Base-by-base conservation (phyloP, 2,329 filamentous ascomycete genomes). In the Xylaria sp. region DNA sequence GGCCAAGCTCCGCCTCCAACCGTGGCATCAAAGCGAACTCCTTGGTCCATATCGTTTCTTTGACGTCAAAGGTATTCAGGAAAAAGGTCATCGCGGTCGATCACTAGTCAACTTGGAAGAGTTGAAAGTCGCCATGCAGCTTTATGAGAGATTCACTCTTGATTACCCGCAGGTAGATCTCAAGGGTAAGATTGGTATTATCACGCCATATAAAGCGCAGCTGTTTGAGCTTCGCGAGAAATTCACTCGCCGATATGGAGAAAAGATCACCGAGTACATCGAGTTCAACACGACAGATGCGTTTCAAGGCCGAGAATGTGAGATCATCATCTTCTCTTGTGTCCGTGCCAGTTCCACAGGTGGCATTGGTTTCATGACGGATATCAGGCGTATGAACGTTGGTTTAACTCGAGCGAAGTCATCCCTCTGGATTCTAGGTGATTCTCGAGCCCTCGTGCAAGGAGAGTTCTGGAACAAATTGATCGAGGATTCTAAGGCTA, bases 251-350 rank as follows among this genome's bases (percentile, higher is more conserved):
- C 83, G 83, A 45, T 98, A 91, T 72, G 93, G 94, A 37, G 86
- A 91, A 3, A 78, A 76, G 0, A 93, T 99, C 67, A 84, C 89
- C 23, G 89, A 91, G 33, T 85, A 85, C 19, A 90, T 99, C 67
- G 96, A 99, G 69, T 99, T 99, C 84, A 99, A 99, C 76, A 99
- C 95, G 0, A 99, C 95, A 0, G 95, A 99, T 78, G 96, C 95
- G 17, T 99, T 97, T 76, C 93, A 99, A 76, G 95, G 95, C 66
- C 89, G 96, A 69, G 95, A 99, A 78, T 95, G 93, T 72, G 95
- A 99, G 74, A 90, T 99, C 66, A 98, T 99, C 76, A 98, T 99
- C 67, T 99, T 99, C 80, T 98, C 95, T 42, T 99, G 96, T 77
- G 95, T 99, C 64, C 89, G 95, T 79, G 94, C 95, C 21, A 94